Percentiles rank a stretch among this genome's conserved stretches.
These are phyloP conservation scores for Tanacetum coccineum DNA, from an alignment of 129 eudicot genomes.

Conservation along the genomic window DNA sequence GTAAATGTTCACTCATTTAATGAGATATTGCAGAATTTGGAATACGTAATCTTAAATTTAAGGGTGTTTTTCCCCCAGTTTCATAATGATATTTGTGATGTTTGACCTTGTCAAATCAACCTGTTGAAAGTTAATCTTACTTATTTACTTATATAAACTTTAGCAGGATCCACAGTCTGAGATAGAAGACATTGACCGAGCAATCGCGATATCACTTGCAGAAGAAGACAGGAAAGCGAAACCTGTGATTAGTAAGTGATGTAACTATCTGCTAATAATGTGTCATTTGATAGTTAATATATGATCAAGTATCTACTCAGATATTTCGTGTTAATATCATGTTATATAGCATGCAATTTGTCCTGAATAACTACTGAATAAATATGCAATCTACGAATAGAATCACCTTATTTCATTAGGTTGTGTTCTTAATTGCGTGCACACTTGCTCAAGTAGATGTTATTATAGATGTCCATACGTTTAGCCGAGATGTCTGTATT, in stretches of 20 bases:
- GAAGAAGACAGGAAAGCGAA: conserved; percentile 62
- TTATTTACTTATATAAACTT: conserved; percentile 19
- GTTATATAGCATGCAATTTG: conserved; percentile 15
- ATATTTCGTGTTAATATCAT: not conserved
- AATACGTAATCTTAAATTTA: not conserved
- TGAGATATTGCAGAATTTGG: conserved; percentile 5
- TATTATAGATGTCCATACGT: no score
- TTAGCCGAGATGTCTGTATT: not conserved
- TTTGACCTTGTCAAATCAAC: conserved; percentile 15
- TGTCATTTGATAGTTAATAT: not conserved
- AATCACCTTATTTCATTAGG: not conserved
- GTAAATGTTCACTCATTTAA: conserved; percentile 30
- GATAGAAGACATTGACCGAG: conserved; percentile 82
- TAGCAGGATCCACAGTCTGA: conserved; percentile 62
- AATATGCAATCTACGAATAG: not conserved
- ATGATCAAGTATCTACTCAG: not conserved
- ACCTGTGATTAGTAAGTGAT: conserved; percentile 54
- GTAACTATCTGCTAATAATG: conserved; percentile 9
- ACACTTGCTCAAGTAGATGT: not conserved
- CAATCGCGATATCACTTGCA: conserved; percentile 81
- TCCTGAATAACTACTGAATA: conserved; percentile 3
- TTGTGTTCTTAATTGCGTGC: not conserved
- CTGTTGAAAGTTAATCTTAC: conserved; percentile 6
- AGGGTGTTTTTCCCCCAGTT: not conserved
- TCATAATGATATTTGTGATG: not conserved